Evolutionary conservation across 139 green algal genomes (phyloP), one percentile per base, ranked within the genome.

Genomic region (Diplosphaera chodatii): DNA sequence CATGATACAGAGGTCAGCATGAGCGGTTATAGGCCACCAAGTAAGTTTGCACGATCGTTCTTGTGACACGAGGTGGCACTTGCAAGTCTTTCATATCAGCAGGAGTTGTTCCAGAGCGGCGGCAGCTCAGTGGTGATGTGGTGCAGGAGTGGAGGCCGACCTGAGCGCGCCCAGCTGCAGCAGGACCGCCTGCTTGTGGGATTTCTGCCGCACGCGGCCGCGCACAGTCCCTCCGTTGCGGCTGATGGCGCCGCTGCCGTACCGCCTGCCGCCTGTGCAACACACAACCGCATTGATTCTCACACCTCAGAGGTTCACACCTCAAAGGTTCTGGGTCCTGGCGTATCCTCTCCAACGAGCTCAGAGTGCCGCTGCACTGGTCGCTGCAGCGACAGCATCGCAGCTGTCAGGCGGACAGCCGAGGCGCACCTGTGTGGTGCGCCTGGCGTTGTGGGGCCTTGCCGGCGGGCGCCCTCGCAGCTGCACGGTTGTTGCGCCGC

Each of bases 131-230:
- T n/a, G n/a, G n/a, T n/a, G n/a, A n/a, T n/a, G n/a, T n/a, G n/a
- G n/a, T 48, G 37, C 8, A 48, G 13, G 10, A 48, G 37, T 48
- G 10, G 37, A 48, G 10, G 37, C 48, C 16, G 13, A 84, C 83
- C 78, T 84, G 27, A 89, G 66, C 25, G n/a, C 40, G 22, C 86
- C 86, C 1, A 80, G 73, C 10, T 77, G 40, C 31, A 93, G 68
- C 70, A 93, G 72, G 32, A 90, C 82, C 6, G 85, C 87, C 4
- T 68, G 69, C 74, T 92, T 92, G 77, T 90, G 83, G 34, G 68
- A 80, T 79, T 96, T 96, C 71, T 95, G 91, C 69, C 85, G 79
- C 32, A 96, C 84, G 16, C 91, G 73, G 2, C 91, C 91, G 21
- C 88, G 72, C 69, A 82, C 90, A 15, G 88, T 94, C 85, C 95